A percentile compares a stretch with the other conserved stretches of the same genome.
phyloP scores from a whole-genome alignment of 106 monocot species.

The Dendrobium officinale region DNA sequence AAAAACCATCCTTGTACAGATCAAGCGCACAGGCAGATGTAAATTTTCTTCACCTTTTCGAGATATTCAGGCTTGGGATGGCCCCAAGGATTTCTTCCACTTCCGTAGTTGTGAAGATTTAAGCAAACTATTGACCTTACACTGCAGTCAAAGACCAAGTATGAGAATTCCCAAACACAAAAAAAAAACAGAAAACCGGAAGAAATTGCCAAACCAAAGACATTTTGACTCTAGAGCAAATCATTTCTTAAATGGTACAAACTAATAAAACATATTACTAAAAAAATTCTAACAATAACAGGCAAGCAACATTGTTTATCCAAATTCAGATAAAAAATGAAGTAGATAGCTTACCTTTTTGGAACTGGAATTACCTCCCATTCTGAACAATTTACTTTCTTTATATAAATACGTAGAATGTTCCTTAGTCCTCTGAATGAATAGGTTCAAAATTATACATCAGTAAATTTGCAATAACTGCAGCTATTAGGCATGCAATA shows the following conservation, averaged over 20 bases:
- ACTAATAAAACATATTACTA: neutral
- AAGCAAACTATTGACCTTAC: slow-evolving; percentile 75
- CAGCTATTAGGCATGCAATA: neutral
- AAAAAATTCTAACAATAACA: neutral
- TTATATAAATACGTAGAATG: slow-evolving; percentile 37
- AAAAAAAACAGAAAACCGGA: neutral
- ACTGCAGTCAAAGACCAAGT: slow-evolving; percentile 30
- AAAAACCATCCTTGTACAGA: neutral
- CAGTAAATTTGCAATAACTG: neutral
- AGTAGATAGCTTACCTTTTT: slow-evolving; percentile 25
- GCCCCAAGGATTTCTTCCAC: slow-evolving; percentile 96
- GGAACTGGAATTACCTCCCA: slow-evolving; percentile 63
- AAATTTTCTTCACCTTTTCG: slow-evolving; percentile 58
- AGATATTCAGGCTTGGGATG: slow-evolving; percentile 77
- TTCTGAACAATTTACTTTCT: slow-evolving; percentile 53
- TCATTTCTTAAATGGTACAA: neutral
- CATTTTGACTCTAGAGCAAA: neutral
- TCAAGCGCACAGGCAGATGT: neutral
- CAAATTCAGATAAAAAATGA: neutral
- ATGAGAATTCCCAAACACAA: neutral
- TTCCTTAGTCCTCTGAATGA: slow-evolving; percentile 63
- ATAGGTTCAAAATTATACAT: neutral
- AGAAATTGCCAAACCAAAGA: neutral
- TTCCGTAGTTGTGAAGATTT: slow-evolving; percentile 89
- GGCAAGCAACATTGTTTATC: neutral